Evolutionary conservation across 179 eudicot species (phyloP).

Genomic region (Silene coronaria): DNA sequence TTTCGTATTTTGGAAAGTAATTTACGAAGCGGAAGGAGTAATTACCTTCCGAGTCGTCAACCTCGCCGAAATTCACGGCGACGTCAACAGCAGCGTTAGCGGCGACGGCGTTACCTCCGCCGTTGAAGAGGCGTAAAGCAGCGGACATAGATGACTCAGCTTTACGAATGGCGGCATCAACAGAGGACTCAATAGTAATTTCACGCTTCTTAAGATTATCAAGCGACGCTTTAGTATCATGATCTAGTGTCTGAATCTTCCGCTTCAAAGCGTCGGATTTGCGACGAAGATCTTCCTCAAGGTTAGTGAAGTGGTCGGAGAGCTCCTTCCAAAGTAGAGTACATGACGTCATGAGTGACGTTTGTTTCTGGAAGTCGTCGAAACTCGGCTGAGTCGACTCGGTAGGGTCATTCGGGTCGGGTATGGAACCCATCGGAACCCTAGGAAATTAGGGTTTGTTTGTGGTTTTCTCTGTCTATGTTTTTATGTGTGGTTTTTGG

Average conservation of each 20-base stretch:
- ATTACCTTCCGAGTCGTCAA: constrained; percentile 40
- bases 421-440: constrained; percentile 60
- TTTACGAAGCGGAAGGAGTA: neutral
- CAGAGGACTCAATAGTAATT: constrained; percentile 48
- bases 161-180: constrained; percentile 45
- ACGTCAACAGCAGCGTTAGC: neutral
- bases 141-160: constrained; percentile 39
- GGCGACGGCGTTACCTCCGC: neutral
- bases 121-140: constrained; percentile 29
- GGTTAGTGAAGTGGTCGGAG: constrained; percentile 74
- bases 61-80: constrained; percentile 28
- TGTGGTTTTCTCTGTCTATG: neutral
- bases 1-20: too few species aligned
- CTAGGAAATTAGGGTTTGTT: constrained; percentile 15
- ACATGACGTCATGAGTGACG: constrained; percentile 93
- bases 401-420: constrained; percentile 64
- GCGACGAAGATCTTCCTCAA: constrained; percentile 54
- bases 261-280: constrained; percentile 60
- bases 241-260: constrained; percentile 50
- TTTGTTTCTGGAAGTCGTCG: constrained; percentile 80
- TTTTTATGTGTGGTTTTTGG: neutral
- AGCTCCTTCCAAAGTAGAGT: constrained; percentile 97
- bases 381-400: constrained; percentile 52
- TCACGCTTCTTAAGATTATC: constrained; percentile 57
- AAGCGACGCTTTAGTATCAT: constrained; percentile 22